Conservation (phyloP, 2,329 filamentous ascomycete species). For the Neoarthrinium moseri region DNA sequence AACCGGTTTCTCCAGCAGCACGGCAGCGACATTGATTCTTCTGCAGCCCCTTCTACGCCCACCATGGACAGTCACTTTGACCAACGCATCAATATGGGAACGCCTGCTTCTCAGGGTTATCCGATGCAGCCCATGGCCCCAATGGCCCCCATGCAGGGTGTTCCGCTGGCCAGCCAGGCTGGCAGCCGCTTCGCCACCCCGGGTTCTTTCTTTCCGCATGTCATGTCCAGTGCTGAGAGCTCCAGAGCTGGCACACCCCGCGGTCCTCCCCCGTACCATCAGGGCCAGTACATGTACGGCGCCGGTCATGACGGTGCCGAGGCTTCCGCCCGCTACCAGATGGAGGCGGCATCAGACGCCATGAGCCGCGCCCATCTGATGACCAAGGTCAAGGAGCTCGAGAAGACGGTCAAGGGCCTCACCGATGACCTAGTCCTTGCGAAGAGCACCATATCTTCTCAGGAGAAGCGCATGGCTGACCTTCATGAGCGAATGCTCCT, state of each 20-base stretch:
- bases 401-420: neutral
- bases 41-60: neutral
- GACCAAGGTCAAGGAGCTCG: conserved; percentile 1
- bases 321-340: neutral
- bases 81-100: neutral
- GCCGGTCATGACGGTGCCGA: too few relatives aligned
- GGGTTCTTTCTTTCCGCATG: neutral
- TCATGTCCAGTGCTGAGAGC: neutral
- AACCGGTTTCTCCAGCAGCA: conserved; percentile 9
- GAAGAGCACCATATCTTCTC: neutral
- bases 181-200: conserved; percentile 1
- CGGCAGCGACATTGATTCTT: neutral
- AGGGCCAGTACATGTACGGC: too few relatives aligned
- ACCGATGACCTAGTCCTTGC: conserved; percentile 6
- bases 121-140: too few relatives aligned
- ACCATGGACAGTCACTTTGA: neutral
- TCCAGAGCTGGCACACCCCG: neutral
- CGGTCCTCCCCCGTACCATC: too few relatives aligned
- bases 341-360: neutral
- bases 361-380: neutral
- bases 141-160: neutral
- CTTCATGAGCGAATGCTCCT: conserved; percentile 3
- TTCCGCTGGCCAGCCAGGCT: neutral
- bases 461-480: conserved; percentile 7
- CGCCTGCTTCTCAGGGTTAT: neutral